Evolutionary conservation across 768 basidiomycete genomes (phyloP), one percentile per base, ranked within the genome.

Genomic region (Tulasnella sp.): DNA sequence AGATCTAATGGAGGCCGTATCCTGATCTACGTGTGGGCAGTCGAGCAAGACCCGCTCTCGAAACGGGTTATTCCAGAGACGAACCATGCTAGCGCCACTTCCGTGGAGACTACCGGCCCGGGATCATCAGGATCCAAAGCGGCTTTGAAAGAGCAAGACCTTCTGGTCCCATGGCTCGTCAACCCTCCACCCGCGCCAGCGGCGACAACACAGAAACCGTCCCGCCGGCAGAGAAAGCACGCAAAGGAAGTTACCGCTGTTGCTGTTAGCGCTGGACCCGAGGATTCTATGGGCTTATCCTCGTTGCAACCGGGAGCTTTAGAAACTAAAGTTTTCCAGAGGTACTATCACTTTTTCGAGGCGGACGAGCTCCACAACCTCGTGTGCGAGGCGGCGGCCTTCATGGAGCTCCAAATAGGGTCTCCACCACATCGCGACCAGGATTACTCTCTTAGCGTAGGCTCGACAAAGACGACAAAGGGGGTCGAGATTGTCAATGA

Each of bases 311-410:
- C n/a, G n/a, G n/a, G n/a, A 50, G 52, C 50, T 2, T 24, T 50
- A 23, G 56, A 42, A 42, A n/a, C 27, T 54, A 30, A 79, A 63
- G 76, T 86, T 3, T 88, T 82, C 73, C 83, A 92, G 68, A 79
- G 96, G 58, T 99, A 96, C 69, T 99, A 99, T 69, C 96, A 99
- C 70, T 88, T 99, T 80, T 99, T 97, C 68, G 78, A 81, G 0
- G 74, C 80, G 44, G 88, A 85, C 19, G 96, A 99, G 71, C 78
- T 99, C 50, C 63, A 68, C 17, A 70, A 70, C 11, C 77, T 96
- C 9, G 80, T 86, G 4, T 56, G 63, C 7, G 75, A 79, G 32
- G 92, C 93, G 0, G 86, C 86, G 2, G 62, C 67, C 27, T 79
- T 73, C 23, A 69, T 90, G 61, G 78, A 74, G 0, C 67, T 92